These are phyloP conservation scores for Pseudevernia furfuracea DNA, from an alignment of 495 filamentous ascomycete genomes.

Conservation along the genomic window DNA sequence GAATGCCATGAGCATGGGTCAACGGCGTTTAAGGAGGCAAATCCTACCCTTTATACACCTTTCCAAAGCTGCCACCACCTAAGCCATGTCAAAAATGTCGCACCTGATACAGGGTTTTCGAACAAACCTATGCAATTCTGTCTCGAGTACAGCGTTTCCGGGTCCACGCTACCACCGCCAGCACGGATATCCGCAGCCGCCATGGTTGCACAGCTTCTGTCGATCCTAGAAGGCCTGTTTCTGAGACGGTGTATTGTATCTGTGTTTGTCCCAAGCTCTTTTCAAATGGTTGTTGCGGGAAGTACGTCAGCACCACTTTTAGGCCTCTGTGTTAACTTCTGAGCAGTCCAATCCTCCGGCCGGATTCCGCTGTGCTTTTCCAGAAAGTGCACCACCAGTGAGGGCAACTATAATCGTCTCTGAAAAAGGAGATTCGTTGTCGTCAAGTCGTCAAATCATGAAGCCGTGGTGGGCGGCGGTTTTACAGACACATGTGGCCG, in stretches of 20 bases:
- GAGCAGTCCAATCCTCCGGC: not conserved
- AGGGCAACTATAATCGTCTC: not conserved
- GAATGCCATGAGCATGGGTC: slow-evolving; percentile 29
- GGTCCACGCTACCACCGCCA: slow-evolving; percentile 47
- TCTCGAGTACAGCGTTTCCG: slow-evolving; percentile 82
- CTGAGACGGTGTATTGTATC: not conserved
- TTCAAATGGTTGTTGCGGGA: not conserved
- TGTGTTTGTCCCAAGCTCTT: slow-evolving; percentile 7
- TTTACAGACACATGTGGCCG: not conserved
- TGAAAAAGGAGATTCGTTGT: not conserved
- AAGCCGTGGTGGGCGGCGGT: not conserved
- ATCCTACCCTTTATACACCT: slow-evolving; percentile 86
- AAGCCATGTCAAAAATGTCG: slow-evolving; percentile 6
- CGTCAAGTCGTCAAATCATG: slow-evolving; percentile 10
- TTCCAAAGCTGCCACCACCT: slow-evolving; percentile 88
- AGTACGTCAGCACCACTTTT: not conserved
- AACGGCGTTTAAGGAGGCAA: not conserved
- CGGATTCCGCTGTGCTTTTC: not conserved
- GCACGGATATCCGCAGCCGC: slow-evolving; percentile 2
- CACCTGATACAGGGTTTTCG: not conserved
- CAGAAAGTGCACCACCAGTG: not conserved
- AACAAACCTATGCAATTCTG: slow-evolving; percentile 83
- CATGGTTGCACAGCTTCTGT: slow-evolving; percentile 3
- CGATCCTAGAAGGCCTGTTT: not conserved
- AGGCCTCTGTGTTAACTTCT: not conserved